Evolutionary conservation across 2,329 filamentous ascomycete genomes (phyloP).

Genomic region (Xylaria hypoxylon): DNA sequence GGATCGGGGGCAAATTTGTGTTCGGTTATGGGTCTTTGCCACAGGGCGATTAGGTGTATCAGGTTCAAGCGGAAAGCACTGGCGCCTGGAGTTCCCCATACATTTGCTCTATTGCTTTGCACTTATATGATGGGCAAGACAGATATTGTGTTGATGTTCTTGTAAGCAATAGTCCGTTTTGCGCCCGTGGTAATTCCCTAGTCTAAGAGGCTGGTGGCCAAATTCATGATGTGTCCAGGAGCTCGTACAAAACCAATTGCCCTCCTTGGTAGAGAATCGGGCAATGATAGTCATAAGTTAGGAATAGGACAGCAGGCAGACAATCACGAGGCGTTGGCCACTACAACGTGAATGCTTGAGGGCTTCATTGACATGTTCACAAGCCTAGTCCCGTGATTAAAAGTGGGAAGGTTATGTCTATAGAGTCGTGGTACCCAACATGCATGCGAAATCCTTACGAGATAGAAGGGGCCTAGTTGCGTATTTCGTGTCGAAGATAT

Average conservation of each 20-base stretch:
- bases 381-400: neutral
- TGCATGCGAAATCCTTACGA: neutral
- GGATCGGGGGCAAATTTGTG: neutral
- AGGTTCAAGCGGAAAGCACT: conserved; percentile 37
- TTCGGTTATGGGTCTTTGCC: conserved; percentile 23
- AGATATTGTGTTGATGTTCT: conserved; percentile 14
- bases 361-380: neutral
- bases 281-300: conserved; percentile 13
- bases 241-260: neutral
- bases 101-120: conserved; percentile 32
- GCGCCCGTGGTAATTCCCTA: neutral
- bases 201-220: conserved; percentile 3
- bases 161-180: conserved; percentile 25
- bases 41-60: conserved; percentile 21
- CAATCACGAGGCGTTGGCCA: neutral
- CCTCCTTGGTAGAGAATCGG: conserved; percentile 4
- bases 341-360: neutral
- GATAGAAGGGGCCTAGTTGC: too few relatives aligned
- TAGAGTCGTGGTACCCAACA: neutral
- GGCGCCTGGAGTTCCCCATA: conserved; percentile 41
- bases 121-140: conserved; percentile 31
- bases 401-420: neutral
- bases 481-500: too few relatives aligned
- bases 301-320: conserved; percentile 16
- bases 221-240: conserved; percentile 1